These are phyloP conservation scores for Nyctanthes arbortristis DNA, from an alignment of 257 asterid genomes.

Conservation along the genomic window DNA sequence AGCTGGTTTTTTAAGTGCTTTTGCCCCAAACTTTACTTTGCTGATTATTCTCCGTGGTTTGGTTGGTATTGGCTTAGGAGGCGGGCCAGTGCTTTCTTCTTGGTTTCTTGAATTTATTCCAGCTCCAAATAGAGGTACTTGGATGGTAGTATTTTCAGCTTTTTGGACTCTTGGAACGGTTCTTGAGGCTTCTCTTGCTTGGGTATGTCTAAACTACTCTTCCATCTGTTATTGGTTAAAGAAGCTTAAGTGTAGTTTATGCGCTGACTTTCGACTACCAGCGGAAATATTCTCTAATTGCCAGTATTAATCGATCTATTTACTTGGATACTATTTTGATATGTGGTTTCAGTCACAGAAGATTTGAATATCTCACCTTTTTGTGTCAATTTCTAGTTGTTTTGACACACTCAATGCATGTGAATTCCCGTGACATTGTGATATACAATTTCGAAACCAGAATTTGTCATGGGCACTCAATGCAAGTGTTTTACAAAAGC, in stretches of 20 bases:
- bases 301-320: background rate
- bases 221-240: slow-evolving; percentile 12
- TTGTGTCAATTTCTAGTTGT: background rate
- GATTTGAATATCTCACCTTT: background rate
- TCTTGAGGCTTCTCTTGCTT: slow-evolving; percentile 77
- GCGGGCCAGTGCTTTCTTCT: slow-evolving; percentile 69
- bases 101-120: slow-evolving; percentile 87
- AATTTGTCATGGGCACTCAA: background rate
- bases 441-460: slow-evolving; percentile 7
- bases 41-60: slow-evolving; percentile 55
- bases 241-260: background rate
- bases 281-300: background rate
- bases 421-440: background rate
- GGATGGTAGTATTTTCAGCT: slow-evolving; percentile 72
- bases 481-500: background rate
- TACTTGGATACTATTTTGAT: background rate
- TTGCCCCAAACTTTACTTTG: slow-evolving; percentile 52
- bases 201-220: slow-evolving; percentile 48
- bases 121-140: slow-evolving; percentile 71
- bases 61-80: slow-evolving; percentile 76
- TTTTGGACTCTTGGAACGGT: slow-evolving; percentile 77
- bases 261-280: slow-evolving; percentile 12
- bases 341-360: background rate
- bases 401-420: slow-evolving; percentile 3
- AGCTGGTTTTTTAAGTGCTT: slow-evolving; percentile 67